Evolutionary conservation across 2,329 filamentous ascomycete genomes (phyloP).

Genomic region (Diaporthe citri): DNA sequence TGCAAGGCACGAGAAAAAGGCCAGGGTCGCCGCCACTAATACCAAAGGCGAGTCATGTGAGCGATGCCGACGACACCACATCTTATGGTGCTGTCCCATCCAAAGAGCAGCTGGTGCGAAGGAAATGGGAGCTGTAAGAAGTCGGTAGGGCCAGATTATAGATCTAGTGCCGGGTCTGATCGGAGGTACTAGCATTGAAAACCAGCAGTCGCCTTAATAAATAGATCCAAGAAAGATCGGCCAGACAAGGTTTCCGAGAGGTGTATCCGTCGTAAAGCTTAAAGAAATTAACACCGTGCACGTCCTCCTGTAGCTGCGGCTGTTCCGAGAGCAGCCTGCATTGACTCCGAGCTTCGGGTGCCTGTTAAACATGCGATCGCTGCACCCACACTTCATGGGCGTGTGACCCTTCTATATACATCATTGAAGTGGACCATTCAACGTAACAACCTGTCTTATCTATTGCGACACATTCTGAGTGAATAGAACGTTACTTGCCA

Average conservation of each 20-base stretch:
- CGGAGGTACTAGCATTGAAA: neutral
- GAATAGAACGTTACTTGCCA: neutral
- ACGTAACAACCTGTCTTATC: neutral
- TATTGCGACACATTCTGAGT: neutral
- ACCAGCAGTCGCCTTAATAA: neutral
- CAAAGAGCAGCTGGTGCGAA: neutral
- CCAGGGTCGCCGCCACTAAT: neutral
- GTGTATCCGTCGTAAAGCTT: neutral
- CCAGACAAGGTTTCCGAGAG: too few relatives aligned
- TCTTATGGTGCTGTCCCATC: neutral
- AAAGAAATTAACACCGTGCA: neutral
- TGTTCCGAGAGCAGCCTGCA: neutral
- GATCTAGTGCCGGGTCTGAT: neutral
- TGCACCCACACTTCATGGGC: accelerated
- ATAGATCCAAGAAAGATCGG: neutral
- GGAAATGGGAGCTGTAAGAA: too few relatives aligned
- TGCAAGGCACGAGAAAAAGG: neutral
- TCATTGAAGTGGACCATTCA: neutral
- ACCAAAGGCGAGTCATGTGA: neutral
- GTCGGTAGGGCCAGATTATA: neutral
- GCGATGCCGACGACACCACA: neutral
- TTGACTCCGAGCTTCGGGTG: neutral
- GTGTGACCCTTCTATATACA: neutral
- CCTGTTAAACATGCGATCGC: neutral
- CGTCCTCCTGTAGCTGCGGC: neutral